Conservation (phyloP, 2,329 filamentous ascomycete species). For the Alternaria sp. region DNA sequence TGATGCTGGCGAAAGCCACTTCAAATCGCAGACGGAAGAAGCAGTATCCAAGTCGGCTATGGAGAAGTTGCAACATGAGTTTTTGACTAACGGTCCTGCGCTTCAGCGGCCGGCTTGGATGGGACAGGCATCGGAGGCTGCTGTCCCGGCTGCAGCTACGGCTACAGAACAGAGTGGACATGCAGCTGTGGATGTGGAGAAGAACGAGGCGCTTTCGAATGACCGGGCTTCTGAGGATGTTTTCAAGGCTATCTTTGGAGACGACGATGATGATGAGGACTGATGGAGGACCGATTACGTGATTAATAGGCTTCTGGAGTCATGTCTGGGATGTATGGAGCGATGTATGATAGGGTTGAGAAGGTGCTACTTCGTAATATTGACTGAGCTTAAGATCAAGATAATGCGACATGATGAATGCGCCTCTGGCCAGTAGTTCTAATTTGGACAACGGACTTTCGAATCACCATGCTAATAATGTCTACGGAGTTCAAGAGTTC, state of each 20-base stretch:
- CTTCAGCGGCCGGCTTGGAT: conserved; percentile 42
- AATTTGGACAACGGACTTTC: not conserved
- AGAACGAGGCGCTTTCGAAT: conserved; percentile 79
- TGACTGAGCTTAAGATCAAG: not conserved
- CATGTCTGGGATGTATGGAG: not conserved
- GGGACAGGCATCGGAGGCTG: conserved; percentile 10
- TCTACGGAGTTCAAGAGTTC: not conserved
- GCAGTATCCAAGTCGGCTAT: conserved; percentile 62
- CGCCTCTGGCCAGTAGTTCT: not conserved
- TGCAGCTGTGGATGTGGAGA: conserved; percentile 68
- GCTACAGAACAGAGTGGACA: conserved; percentile 14
- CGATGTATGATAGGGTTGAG: not conserved
- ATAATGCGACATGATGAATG: not conserved
- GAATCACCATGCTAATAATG: not conserved
- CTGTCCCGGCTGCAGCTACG: not conserved
- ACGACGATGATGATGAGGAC: conserved; percentile 67
- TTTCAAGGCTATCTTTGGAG: conserved; percentile 92
- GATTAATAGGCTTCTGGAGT: not conserved
- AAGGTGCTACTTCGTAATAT: not conserved
- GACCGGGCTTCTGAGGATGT: conserved; percentile 78
- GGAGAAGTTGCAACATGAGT: conserved; percentile 43
- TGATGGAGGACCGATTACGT: not conserved
- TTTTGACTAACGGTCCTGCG: conserved; percentile 32
- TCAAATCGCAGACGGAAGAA: conserved; percentile 46
- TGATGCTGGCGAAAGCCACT: conserved; percentile 41